phyloP scores from a whole-genome alignment of 257 asterid genomes.

The Solanum etuberosum region DNA sequence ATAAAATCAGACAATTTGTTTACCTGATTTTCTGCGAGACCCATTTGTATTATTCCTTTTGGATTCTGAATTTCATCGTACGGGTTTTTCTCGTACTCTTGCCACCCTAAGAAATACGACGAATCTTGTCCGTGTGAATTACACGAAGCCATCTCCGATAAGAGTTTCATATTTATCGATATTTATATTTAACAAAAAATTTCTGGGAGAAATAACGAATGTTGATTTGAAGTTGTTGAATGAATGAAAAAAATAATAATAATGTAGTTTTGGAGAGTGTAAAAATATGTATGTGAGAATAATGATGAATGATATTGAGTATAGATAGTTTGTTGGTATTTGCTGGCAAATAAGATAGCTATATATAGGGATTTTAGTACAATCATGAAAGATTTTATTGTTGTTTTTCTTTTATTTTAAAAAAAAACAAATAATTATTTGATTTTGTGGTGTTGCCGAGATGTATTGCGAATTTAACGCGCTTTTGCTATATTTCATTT shows the following conservation, averaged over 20 bases:
- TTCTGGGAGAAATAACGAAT: background rate
- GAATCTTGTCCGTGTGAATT: background rate
- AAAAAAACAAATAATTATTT: background rate
- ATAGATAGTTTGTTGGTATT: background rate
- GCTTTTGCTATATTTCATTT: background rate
- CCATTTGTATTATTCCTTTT: constrained; percentile 1
- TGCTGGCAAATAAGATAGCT: background rate
- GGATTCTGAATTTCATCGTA: background rate
- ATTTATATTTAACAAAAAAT: background rate
- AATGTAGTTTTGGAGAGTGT: no score
- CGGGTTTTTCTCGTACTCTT: background rate
- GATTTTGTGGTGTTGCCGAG: background rate
- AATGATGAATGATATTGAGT: background rate
- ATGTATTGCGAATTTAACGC: background rate
- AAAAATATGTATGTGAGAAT: background rate
- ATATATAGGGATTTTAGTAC: background rate
- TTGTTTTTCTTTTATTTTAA: background rate
- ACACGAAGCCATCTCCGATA: background rate
- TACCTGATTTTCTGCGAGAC: constrained; percentile 2
- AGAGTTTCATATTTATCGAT: background rate
- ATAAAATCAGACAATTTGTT: background rate
- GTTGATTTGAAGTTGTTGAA: background rate
- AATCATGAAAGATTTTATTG: background rate
- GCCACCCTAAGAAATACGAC: constrained; percentile 1
- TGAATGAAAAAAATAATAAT: background rate